Percentiles rank a stretch among this genome's conserved stretches.
Conservation (phyloP, 352 stramenopile genomes). For the Pilasporangium apinafurcum region DNA sequence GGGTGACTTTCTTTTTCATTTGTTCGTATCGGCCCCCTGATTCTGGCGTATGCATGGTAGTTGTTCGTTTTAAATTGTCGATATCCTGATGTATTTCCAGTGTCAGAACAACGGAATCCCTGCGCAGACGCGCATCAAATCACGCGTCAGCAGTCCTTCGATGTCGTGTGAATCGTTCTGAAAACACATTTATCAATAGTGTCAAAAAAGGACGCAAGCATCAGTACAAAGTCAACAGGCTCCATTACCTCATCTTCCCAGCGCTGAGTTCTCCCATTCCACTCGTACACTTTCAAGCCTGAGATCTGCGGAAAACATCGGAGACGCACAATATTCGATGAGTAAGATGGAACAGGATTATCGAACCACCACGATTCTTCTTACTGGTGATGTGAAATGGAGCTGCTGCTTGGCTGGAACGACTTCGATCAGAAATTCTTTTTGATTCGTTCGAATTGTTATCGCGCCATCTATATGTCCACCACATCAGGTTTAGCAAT, state of each 20-base stretch:
- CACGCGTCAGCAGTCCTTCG: conserved; percentile 71
- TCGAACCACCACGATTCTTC: background rate
- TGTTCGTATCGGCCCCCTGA: too few relatives aligned
- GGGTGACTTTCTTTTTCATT: conserved; percentile 1
- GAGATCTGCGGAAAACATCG: conserved; percentile 39
- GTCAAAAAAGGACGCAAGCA: too few relatives aligned
- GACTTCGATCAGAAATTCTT: conserved; percentile 63
- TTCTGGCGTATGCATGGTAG: too few relatives aligned
- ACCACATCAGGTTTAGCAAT: background rate
- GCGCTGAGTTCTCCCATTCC: conserved; percentile 57
- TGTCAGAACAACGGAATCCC: conserved; percentile 73
- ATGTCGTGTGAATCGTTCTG: conserved; percentile 73
- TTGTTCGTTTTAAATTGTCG: too few relatives aligned
- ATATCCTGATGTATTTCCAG: too few relatives aligned
- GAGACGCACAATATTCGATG: background rate
- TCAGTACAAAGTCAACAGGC: background rate
- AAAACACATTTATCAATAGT: too few relatives aligned
- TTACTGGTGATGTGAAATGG: conserved; percentile 55
- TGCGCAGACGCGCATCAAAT: conserved; percentile 73
- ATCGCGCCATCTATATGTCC: conserved; percentile 22
- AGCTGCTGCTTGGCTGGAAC: conserved; percentile 59
- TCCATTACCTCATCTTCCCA: conserved; percentile 70
- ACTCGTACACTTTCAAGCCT: conserved; percentile 62
- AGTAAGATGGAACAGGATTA: background rate
- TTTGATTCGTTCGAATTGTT: conserved; percentile 36